Evolutionary conservation across 2,329 filamentous ascomycete genomes (phyloP).

Genomic region (Diaporthe batatas): DNA sequence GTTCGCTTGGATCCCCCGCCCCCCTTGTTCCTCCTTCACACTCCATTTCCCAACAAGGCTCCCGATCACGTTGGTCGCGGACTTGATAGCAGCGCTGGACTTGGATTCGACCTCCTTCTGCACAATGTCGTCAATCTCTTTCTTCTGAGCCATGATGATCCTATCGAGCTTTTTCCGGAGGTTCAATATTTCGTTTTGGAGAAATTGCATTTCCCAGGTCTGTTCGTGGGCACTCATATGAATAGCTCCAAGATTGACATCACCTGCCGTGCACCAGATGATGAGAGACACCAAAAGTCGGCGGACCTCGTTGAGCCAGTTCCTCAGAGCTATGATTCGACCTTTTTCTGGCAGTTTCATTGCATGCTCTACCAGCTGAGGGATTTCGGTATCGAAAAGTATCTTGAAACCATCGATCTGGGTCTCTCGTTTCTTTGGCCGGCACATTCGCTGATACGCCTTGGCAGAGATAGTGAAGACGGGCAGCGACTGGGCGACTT

Average conservation of each 20-base stretch:
- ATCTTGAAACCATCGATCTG: conserved; percentile 64
- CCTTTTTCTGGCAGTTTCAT: conserved; percentile 62
- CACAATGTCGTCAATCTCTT: not conserved
- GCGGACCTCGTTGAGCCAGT: conserved; percentile 65
- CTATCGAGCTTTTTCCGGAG: not conserved
- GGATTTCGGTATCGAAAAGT: conserved; percentile 69
- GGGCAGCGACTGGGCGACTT: conserved; percentile 66
- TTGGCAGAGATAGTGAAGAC: conserved; percentile 58
- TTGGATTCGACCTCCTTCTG: not conserved
- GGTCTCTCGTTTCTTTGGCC: conserved; percentile 1
- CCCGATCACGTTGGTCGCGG: not conserved
- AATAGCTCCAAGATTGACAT: not conserved
- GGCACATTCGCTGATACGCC: conserved; percentile 44
- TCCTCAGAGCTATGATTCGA: conserved; percentile 55
- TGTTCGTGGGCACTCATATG: conserved; percentile 8
- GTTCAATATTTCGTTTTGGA: not conserved
- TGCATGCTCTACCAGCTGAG: conserved; percentile 70
- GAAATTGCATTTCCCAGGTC: conserved; percentile 11
- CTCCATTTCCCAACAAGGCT: not conserved
- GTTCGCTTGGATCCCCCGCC: not conserved
- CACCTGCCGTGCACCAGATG: conserved; percentile 47
- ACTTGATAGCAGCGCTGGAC: not conserved
- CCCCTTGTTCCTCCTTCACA: not conserved
- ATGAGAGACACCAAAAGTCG: conserved; percentile 65
- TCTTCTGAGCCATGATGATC: not conserved